These are phyloP conservation scores for Boletus vermiculosoides DNA, from an alignment of 768 basidiomycete genomes.

Conservation along the genomic window DNA sequence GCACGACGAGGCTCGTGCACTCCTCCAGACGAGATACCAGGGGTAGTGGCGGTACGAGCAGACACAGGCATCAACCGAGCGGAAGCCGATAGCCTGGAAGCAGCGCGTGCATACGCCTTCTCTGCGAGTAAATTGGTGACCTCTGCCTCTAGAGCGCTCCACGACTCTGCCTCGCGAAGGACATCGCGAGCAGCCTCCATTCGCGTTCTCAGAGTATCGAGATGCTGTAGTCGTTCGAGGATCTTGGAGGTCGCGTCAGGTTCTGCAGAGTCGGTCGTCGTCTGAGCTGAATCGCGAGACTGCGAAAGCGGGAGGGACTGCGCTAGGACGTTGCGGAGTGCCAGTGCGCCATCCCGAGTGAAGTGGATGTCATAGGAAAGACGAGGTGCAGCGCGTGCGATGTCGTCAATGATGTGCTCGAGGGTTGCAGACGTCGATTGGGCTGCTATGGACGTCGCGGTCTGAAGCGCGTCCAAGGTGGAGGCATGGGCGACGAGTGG, in stretches of 20 bases:
- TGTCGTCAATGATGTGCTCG: slow-evolving; percentile 89
- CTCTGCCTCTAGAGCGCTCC: slow-evolving; percentile 93
- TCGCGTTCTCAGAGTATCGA: slow-evolving; percentile 79
- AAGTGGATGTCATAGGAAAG: slow-evolving; percentile 96
- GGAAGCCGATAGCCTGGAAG: slow-evolving; percentile 89
- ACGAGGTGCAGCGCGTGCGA: slow-evolving; percentile 86
- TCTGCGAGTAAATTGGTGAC: slow-evolving; percentile 82
- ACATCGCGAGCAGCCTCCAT: slow-evolving; percentile 93
- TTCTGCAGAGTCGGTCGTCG: not conserved
- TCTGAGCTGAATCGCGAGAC: slow-evolving; percentile 1
- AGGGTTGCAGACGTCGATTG: slow-evolving; percentile 86
- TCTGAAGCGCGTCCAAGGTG: slow-evolving; percentile 70
- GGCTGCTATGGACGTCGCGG: slow-evolving; percentile 79
- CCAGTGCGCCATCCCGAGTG: slow-evolving; percentile 87
- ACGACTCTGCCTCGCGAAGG: slow-evolving; percentile 91
- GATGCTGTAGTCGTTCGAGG: slow-evolving; percentile 71
- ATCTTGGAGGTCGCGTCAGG: slow-evolving; percentile 56
- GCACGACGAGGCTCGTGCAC: slow-evolving; percentile 77
- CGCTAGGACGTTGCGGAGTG: slow-evolving; percentile 66
- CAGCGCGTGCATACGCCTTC: slow-evolving; percentile 81
- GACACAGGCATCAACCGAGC: slow-evolving; percentile 88
- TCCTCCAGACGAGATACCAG: slow-evolving; percentile 13
- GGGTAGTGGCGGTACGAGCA: slow-evolving; percentile 76
- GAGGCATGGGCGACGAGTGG: slow-evolving; percentile 56
- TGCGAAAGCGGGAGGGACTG: slow-evolving; percentile 43